A percentile compares a stretch with the other conserved stretches of the same genome.
Conservation (phyloP, 208 protist species). For the Wallacemonas sp. region DNA sequence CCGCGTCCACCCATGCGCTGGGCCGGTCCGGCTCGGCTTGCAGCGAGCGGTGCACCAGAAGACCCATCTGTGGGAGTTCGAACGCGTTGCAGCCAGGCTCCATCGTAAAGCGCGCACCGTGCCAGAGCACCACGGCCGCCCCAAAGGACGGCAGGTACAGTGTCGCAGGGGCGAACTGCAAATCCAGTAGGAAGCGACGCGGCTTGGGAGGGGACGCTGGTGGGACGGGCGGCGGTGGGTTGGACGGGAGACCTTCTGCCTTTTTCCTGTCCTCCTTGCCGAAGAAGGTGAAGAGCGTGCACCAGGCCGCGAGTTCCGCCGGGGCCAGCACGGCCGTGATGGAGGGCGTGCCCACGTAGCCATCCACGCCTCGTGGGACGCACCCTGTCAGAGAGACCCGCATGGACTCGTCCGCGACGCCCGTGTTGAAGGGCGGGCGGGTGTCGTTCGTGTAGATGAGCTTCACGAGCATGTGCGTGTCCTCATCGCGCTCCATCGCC, state of each 20-base stretch:
- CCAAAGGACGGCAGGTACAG: conserved; percentile 37
- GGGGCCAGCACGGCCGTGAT: conserved; percentile 8
- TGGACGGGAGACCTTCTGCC: background rate
- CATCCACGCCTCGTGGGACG: background rate
- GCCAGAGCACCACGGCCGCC: conserved; percentile 46
- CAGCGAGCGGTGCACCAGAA: conserved; percentile 15
- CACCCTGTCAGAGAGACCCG: conserved; percentile 38
- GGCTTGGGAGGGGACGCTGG: conserved; percentile 10
- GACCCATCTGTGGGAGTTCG: conserved; percentile 11
- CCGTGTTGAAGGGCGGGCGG: conserved; percentile 42
- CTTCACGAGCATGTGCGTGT: conserved; percentile 21
- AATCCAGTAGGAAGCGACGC: conserved; percentile 27
- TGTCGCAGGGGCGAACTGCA: conserved; percentile 40
- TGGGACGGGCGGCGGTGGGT: conserved; percentile 4
- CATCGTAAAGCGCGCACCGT: conserved; percentile 28
- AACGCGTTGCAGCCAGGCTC: conserved; percentile 27
- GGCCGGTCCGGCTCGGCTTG: background rate
- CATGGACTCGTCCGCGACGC: conserved; percentile 41
- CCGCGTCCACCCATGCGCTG: background rate
- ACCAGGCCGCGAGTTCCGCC: conserved; percentile 46
- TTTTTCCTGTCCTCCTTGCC: conserved; percentile 15
- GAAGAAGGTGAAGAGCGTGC: conserved; percentile 47
- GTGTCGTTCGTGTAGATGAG: conserved; percentile 61
- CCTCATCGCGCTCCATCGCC: conserved; percentile 3
- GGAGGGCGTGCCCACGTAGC: background rate